phyloP scores from a whole-genome alignment of 306 rosid species.

The Prunus padus region DNA sequence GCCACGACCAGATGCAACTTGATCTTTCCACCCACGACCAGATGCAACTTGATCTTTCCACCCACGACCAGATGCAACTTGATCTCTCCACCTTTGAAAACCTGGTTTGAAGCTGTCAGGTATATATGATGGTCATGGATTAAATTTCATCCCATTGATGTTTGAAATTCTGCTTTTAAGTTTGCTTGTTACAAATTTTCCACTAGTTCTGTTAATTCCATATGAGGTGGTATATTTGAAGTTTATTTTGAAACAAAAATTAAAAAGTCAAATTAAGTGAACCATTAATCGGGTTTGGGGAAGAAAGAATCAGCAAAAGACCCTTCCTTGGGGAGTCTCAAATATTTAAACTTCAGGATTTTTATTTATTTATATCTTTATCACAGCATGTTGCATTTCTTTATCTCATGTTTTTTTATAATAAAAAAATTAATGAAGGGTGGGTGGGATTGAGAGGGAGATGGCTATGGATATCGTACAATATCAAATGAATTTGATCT shows the following conservation, averaged over 20 bases:
- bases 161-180: constrained; percentile 9
- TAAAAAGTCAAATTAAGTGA: neutral
- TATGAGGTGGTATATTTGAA: neutral
- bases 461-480: neutral
- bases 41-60: constrained; percentile 38
- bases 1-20: constrained; percentile 81
- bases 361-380: neutral
- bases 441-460: neutral
- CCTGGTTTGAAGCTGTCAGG: constrained; percentile 54
- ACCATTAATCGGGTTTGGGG: neutral
- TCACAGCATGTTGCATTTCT: neutral
- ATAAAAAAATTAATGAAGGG: no score
- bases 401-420: neutral
- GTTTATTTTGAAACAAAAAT: neutral
- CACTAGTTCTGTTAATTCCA: neutral
- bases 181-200: constrained; percentile 14
- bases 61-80: constrained; percentile 28
- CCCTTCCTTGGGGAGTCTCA: neutral
- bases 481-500: neutral
- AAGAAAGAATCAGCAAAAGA: neutral
- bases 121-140: constrained; percentile 25
- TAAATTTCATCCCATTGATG: constrained; percentile 1
- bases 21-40: constrained; percentile 52
- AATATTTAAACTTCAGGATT: neutral
- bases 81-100: constrained; percentile 43